Conservation (phyloP, 192 early-diverging fungal genomes). For the Gonapodya prolifera region DNA sequence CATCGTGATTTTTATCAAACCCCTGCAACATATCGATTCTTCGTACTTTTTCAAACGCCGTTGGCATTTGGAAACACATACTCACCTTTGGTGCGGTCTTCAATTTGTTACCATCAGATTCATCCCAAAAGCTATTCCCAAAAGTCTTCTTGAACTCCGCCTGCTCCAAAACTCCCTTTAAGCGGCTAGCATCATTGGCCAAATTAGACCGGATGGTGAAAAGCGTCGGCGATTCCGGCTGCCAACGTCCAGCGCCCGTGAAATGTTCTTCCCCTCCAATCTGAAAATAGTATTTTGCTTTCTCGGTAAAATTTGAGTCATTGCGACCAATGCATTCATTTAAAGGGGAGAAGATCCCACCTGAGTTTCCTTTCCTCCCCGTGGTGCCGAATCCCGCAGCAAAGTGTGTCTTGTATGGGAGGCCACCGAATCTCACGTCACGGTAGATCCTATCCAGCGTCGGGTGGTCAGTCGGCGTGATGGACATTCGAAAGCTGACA, state of each 20-base stretch:
- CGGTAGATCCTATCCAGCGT: slow-evolving; percentile 23
- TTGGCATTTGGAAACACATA: not conserved
- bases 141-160: slow-evolving; percentile 11
- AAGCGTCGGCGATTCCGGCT: slow-evolving; percentile 19
- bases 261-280: slow-evolving; percentile 9
- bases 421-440: slow-evolving; percentile 43
- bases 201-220: slow-evolving; percentile 26
- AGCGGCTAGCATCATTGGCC: slow-evolving; percentile 18
- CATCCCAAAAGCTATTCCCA: not conserved
- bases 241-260: slow-evolving; percentile 33
- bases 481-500: not conserved
- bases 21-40: slow-evolving; percentile 13
- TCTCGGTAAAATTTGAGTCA: not conserved
- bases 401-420: slow-evolving; percentile 38
- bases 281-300: not conserved
- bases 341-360: not conserved
- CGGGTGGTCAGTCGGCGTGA: not conserved
- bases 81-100: slow-evolving; percentile 36
- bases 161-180: slow-evolving; percentile 22
- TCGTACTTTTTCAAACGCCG: too few relatives aligned
- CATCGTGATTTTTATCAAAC: slow-evolving; percentile 32
- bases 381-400: slow-evolving; percentile 1
- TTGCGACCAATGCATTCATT: not conserved
- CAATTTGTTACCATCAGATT: slow-evolving; percentile 11
- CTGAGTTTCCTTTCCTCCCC: not conserved